phyloP scores from a whole-genome alignment of 805 yeast species.

The Candida mattraensis region DNA sequence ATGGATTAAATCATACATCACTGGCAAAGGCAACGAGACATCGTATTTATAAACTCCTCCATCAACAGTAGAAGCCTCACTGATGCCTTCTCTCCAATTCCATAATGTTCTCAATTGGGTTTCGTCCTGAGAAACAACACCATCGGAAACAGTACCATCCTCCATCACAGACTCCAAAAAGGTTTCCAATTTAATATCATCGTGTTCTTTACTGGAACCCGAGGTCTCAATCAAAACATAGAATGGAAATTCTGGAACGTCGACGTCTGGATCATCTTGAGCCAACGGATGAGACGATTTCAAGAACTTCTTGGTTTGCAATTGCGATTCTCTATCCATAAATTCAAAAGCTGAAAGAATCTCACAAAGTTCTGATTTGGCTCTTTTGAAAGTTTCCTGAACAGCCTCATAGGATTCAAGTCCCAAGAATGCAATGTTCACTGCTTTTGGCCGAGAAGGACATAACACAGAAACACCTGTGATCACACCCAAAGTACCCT shows the following conservation, averaged over 20 bases:
- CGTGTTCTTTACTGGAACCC: constrained; percentile 94
- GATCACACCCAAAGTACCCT: constrained; percentile 87
- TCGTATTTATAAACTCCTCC: constrained; percentile 99
- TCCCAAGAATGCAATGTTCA: constrained; percentile 87
- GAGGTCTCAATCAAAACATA: constrained; percentile 91
- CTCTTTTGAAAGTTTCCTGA: constrained; percentile 74
- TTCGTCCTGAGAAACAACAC: constrained; percentile 95
- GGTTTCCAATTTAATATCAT: constrained; percentile 81
- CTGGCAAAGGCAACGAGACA: constrained; percentile 84
- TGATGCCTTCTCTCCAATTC: constrained; percentile 94
- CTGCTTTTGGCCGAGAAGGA: constrained; percentile 83
- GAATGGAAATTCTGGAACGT: constrained; percentile 67
- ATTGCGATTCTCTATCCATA: constrained; percentile 77
- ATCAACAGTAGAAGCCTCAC: constrained; percentile 79
- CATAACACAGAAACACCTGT: constrained; percentile 89
- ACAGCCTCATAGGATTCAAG: constrained; percentile 81
- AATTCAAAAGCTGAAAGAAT: constrained; percentile 91
- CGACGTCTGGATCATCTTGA: constrained; percentile 44
- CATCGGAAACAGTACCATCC: constrained; percentile 81
- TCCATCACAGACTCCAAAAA: constrained; percentile 87
- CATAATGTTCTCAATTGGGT: constrained; percentile 80
- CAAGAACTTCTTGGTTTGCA: constrained; percentile 60
- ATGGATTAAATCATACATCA: constrained; percentile 78
- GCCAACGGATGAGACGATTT: constrained; percentile 67
- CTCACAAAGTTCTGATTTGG: constrained; percentile 78